Conservation (phyloP, 192 early-diverging fungal genomes). For the Obelidium mucronatum region DNA sequence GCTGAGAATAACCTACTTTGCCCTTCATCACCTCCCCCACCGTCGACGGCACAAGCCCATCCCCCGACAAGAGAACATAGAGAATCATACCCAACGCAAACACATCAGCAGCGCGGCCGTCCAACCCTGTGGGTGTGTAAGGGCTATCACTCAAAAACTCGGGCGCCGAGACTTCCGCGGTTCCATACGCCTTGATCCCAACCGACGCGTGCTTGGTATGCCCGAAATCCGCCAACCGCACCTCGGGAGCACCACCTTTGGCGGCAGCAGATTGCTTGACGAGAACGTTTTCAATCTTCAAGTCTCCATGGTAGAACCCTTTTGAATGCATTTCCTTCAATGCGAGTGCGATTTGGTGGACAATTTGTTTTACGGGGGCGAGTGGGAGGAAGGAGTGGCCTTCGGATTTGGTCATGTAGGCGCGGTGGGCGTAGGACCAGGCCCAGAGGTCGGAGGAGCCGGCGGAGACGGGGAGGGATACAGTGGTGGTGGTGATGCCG, state of each 20-base stretch:
- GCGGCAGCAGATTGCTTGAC: background rate
- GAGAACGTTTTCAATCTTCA: constrained; percentile 70
- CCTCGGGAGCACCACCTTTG: background rate
- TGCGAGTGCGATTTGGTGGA: constrained; percentile 50
- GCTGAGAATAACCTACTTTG: constrained; percentile 1
- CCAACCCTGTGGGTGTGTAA: background rate
- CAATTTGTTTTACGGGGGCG: constrained; percentile 36
- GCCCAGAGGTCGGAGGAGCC: constrained; percentile 18
- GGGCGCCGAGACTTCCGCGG: constrained; percentile 12
- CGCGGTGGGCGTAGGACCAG: constrained; percentile 23
- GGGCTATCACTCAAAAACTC: constrained; percentile 6
- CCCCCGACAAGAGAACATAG: constrained; percentile 6
- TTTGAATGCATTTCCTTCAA: constrained; percentile 51
- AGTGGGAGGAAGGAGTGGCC: constrained; percentile 24
- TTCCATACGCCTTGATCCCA: constrained; percentile 25
- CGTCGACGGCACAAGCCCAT: constrained; percentile 17
- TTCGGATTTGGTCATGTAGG: background rate
- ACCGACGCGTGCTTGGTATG: constrained; percentile 8
- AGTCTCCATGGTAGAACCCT: constrained; percentile 62
- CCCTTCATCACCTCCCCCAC: background rate
- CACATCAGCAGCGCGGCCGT: constrained; percentile 31
- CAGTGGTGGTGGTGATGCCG: background rate
- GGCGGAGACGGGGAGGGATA: background rate
- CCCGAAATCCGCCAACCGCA: constrained; percentile 34
- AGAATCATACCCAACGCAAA: constrained; percentile 39